Base-by-base conservation (phyloP, 441 rosid genomes). In the Adansonia gregorii region DNA sequence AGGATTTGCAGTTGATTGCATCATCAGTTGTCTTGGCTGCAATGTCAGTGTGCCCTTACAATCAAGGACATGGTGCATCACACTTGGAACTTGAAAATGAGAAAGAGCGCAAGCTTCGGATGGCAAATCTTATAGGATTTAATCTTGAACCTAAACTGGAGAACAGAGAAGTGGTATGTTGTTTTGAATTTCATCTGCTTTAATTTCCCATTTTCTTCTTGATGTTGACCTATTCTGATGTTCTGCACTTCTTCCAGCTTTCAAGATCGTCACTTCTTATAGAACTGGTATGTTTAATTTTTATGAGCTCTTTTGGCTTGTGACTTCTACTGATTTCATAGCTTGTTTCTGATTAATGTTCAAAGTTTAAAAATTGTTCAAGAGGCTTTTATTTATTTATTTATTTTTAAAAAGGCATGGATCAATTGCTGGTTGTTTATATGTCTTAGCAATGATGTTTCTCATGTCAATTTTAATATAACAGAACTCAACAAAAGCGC, bases 11-110 rank as follows among this genome's bases (percentile, higher is more conserved):
- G 72, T 76, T 94, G 79, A 91, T 93, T 72, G 97, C 99, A 41
- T 97, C 99, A 54, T 91, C 99, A 68, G 98, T 93, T 78, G 97
- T 97, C 54, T 84, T 97, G 89, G 98, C 99, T 77, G 97, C 97
- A 20, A 82, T 97, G 64, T 90, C 98, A 0, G 94, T 93, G 63
- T 76, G 86, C 22, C 99, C 98, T 0, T 92, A 90, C 78, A 91
- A 91, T 80, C 91, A 81, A 61, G 83, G 82, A 12, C 87, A 75
- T 41, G 79, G 90, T 76, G 93, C 93, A 67, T 94, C 98, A 24
- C 99, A 94, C 84, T 24, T 86, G 89, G 97, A 93, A 78, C 91
- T 88, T 83, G 98, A 97, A 82, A 94, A 94, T 71, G 97, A 87
- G 82, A 94, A 92, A 48, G 98, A 94, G 73, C 97, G 97, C 72